A percentile compares a stretch with the other conserved stretches of the same genome.
Evolutionary conservation across 306 rosid genomes (phyloP).

Genomic region (Corylus avellana): DNA sequence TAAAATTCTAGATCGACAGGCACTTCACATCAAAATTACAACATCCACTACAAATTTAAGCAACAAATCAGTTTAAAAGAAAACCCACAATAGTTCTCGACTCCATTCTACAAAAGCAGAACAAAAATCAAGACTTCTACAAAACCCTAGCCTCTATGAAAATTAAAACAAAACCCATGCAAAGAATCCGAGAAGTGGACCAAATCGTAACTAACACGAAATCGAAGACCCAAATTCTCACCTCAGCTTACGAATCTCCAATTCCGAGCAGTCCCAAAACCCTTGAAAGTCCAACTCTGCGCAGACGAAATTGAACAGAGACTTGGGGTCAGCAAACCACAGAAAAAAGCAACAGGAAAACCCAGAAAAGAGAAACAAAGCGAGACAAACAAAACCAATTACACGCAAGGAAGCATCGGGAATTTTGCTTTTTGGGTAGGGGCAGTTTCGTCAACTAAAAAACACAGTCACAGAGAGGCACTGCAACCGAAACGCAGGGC

Average conservation of each 20-base stretch:
- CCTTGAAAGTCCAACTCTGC: slow-evolving; percentile 39
- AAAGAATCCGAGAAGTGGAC: slow-evolving; percentile 21
- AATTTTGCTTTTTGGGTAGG: slow-evolving; percentile 19
- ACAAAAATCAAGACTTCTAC: slow-evolving; percentile 18
- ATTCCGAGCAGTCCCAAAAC: slow-evolving; percentile 31
- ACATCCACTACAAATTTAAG: slow-evolving; percentile 14
- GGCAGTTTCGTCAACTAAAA: slow-evolving; percentile 38
- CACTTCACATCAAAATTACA: slow-evolving; percentile 21
- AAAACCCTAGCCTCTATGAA: slow-evolving; percentile 25
- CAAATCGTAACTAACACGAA: slow-evolving; percentile 35
- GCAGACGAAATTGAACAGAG: slow-evolving; percentile 27
- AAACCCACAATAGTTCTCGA: slow-evolving; percentile 33
- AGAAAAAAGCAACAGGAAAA: slow-evolving; percentile 10
- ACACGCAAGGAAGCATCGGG: slow-evolving; percentile 13
- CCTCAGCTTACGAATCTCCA: slow-evolving; percentile 34
- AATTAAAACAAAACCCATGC: slow-evolving; percentile 15
- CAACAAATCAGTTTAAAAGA: slow-evolving; percentile 18
- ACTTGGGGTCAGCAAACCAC: slow-evolving; percentile 32
- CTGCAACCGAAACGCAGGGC: slow-evolving; percentile 28
- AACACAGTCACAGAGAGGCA: slow-evolving; percentile 14
- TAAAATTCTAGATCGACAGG: slow-evolving; percentile 34
- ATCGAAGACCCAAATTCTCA: slow-evolving; percentile 27
- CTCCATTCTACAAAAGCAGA: slow-evolving; percentile 32
- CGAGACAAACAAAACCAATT: slow-evolving; percentile 24
- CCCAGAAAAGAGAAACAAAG: not conserved